A percentile compares a stretch with the other conserved stretches of the same genome.
Evolutionary conservation across 2,329 filamentous ascomycete species (phyloP).

Genomic region (Neocucurbitaria cava): DNA sequence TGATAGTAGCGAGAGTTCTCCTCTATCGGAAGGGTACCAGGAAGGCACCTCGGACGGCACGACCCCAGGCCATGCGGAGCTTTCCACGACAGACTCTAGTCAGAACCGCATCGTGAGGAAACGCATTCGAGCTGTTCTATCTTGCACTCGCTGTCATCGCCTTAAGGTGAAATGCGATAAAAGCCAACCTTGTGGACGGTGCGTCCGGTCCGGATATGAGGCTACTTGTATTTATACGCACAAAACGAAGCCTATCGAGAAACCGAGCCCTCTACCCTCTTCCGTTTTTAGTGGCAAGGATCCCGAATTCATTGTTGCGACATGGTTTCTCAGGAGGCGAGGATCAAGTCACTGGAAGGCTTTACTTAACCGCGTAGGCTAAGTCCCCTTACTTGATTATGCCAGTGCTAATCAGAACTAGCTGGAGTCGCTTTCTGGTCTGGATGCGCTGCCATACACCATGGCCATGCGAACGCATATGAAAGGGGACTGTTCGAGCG

Average conservation of each 20-base stretch:
- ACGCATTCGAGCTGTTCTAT: slow-evolving; percentile 23
- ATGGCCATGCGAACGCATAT: slow-evolving; percentile 21
- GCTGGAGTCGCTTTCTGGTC: slow-evolving; percentile 20
- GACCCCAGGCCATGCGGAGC: background rate
- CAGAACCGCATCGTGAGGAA: slow-evolving; percentile 6
- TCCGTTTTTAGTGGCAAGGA: slow-evolving; percentile 17
- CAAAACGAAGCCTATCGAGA: slow-evolving; percentile 1
- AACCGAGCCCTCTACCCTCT: background rate
- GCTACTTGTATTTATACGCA: slow-evolving; percentile 24
- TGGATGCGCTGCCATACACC: slow-evolving; percentile 10
- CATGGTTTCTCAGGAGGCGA: slow-evolving; percentile 26
- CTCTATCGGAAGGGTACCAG: background rate
- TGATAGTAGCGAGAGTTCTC: background rate
- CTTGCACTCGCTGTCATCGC: slow-evolving; percentile 30
- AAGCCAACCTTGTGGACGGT: slow-evolving; percentile 24
- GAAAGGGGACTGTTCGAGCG: slow-evolving; percentile 18
- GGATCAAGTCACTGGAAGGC: slow-evolving; percentile 22
- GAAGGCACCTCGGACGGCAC: background rate
- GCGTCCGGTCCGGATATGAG: slow-evolving; percentile 16
- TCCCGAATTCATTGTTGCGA: slow-evolving; percentile 21
- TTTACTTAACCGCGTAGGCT: slow-evolving; percentile 19
- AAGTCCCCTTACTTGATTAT: background rate
- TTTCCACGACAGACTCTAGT: background rate
- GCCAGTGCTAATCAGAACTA: slow-evolving; percentile 1
- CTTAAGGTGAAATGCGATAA: slow-evolving; percentile 33